Evolutionary conservation across 768 basidiomycete species (phyloP).

Genomic region (Lactarius deliciosus): DNA sequence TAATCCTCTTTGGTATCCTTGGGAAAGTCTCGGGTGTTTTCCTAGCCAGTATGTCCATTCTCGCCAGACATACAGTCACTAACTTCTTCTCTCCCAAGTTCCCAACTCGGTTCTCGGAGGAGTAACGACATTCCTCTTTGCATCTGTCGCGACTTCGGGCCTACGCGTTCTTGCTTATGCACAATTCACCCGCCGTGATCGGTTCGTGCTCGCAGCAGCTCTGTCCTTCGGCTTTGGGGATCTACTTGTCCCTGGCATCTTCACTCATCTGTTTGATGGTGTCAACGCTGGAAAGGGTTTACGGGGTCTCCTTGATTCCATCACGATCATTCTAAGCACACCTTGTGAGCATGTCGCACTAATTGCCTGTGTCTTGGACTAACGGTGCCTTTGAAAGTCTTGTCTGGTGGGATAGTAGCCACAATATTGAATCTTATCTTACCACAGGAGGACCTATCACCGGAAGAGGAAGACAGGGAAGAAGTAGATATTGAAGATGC

Average conservation of each 20-base stretch:
- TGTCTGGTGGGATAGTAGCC: constrained; percentile 45
- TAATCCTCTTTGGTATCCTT: constrained; percentile 76
- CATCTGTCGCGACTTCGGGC: constrained; percentile 69
- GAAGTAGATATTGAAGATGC: constrained; percentile 7
- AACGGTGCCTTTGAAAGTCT: constrained; percentile 34
- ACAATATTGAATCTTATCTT: constrained; percentile 48
- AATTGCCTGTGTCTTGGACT: constrained; percentile 8
- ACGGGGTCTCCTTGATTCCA: constrained; percentile 69
- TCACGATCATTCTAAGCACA: constrained; percentile 77
- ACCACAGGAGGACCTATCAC: constrained; percentile 36
- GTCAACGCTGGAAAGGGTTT: constrained; percentile 58
- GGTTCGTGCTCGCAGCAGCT: constrained; percentile 69
- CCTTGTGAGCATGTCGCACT: constrained; percentile 59
- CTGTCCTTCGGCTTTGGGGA: constrained; percentile 71
- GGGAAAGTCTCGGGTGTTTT: constrained; percentile 85
- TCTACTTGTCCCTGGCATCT: constrained; percentile 62
- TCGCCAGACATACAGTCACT: background rate
- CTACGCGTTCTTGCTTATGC: constrained; percentile 64
- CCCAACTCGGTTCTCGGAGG: constrained; percentile 82
- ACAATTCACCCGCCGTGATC: constrained; percentile 59
- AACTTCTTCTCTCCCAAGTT: constrained; percentile 40
- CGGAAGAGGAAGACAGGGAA: background rate
- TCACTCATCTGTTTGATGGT: constrained; percentile 67
- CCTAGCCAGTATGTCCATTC: constrained; percentile 55
- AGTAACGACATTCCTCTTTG: constrained; percentile 86